These are phyloP conservation scores for Yarrowia bubula DNA, from an alignment of 805 yeast species.

Conservation along the genomic window DNA sequence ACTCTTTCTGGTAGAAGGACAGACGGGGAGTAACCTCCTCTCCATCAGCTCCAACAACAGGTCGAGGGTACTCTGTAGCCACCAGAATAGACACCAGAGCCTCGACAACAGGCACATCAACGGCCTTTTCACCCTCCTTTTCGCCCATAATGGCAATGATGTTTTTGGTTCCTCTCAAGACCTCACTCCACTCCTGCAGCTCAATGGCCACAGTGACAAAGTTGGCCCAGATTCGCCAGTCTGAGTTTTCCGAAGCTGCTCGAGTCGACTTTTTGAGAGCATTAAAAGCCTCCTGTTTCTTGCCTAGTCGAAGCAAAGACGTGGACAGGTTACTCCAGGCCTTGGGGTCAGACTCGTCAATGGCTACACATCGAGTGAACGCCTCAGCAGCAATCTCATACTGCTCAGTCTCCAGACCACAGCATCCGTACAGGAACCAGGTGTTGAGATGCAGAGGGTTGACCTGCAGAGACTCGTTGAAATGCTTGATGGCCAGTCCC, in stretches of 20 bases:
- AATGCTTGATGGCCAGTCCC: slow-evolving; percentile 56
- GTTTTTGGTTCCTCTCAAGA: slow-evolving; percentile 67
- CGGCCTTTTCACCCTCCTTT: slow-evolving; percentile 57
- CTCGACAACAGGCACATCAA: slow-evolving; percentile 75
- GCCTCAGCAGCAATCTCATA: slow-evolving; percentile 85
- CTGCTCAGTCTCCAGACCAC: slow-evolving; percentile 71
- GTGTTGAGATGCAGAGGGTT: slow-evolving; percentile 75
- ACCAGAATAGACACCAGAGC: slow-evolving; percentile 65
- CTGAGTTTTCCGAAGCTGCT: slow-evolving; percentile 60
- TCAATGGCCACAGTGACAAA: slow-evolving; percentile 77
- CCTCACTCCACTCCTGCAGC: slow-evolving; percentile 86
- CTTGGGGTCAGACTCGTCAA: slow-evolving; percentile 75
- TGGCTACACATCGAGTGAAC: slow-evolving; percentile 81
- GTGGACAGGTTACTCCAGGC: slow-evolving; percentile 93
- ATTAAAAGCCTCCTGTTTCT: slow-evolving; percentile 73
- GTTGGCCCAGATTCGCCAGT: slow-evolving; percentile 92
- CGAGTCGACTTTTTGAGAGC: slow-evolving; percentile 80
- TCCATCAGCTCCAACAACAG: slow-evolving; percentile 37
- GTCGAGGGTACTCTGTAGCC: slow-evolving; percentile 47
- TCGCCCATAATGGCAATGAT: slow-evolving; percentile 57
- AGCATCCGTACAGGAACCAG: slow-evolving; percentile 91
- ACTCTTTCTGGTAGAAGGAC: slow-evolving; percentile 63
- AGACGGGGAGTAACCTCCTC: slow-evolving; percentile 39
- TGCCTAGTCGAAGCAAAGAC: slow-evolving; percentile 62
- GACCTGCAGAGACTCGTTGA: slow-evolving; percentile 68